A percentile compares a stretch with the other conserved stretches of the same genome.
These are phyloP conservation scores for Coccomyxa subellipsoidea DNA, from an alignment of 163 green algal genomes.

Conservation along the genomic window DNA sequence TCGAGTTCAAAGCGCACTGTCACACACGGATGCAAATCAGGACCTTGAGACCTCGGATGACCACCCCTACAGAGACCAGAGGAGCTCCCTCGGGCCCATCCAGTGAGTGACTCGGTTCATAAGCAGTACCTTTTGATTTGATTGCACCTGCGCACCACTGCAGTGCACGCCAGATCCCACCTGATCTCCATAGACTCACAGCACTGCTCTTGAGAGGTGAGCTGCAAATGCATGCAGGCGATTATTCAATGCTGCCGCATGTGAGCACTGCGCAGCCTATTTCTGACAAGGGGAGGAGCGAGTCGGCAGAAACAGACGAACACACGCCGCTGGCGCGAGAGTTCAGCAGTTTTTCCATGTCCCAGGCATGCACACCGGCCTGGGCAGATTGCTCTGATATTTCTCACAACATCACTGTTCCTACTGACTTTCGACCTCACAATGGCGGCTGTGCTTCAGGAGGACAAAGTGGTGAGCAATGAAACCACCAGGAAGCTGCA, in stretches of 20 bases:
- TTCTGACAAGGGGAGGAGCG: background rate
- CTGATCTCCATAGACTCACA: background rate
- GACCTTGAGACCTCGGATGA: background rate
- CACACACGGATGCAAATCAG: background rate
- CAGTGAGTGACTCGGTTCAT: background rate
- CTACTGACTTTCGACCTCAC: background rate
- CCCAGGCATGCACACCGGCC: too few species aligned
- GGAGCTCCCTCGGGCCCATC: background rate
- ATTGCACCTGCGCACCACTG: background rate
- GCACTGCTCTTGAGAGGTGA: background rate
- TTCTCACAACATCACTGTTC: background rate
- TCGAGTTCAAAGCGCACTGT: too few species aligned
- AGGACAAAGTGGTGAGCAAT: background rate
- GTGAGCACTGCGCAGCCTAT: background rate
- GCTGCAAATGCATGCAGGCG: background rate
- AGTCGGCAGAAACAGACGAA: background rate
- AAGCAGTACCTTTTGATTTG: background rate
- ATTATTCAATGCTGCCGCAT: background rate
- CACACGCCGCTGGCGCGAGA: background rate
- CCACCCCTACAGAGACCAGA: background rate
- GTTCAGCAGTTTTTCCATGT: background rate
- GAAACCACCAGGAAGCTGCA: background rate
- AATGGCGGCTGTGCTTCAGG: background rate
- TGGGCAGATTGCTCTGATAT: background rate
- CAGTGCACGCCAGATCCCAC: too few species aligned